Evolutionary conservation across 371 early-diverging fungal species (phyloP).

Genomic region (Actinomortierella ambigua): DNA sequence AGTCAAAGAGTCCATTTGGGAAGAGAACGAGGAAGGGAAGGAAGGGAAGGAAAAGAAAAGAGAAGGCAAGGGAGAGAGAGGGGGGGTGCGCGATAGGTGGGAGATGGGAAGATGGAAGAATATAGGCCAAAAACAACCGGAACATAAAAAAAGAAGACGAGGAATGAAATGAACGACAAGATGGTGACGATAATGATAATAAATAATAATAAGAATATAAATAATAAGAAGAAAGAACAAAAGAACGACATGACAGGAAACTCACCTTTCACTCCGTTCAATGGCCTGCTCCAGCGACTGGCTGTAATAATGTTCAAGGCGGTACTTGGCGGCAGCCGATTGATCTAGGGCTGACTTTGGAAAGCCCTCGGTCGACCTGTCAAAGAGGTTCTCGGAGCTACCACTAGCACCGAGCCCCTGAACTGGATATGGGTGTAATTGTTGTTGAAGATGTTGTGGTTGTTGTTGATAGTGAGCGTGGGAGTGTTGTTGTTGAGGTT

Average conservation of each 20-base stretch:
- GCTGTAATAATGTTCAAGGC: constrained; percentile 91
- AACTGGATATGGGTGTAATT: constrained; percentile 4
- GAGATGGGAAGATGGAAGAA: too few species aligned
- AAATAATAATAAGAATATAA: constrained; percentile 1
- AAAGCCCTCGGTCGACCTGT: constrained; percentile 69
- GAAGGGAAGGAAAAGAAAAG: neutral
- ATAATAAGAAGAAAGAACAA: neutral
- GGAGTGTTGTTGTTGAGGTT: neutral
- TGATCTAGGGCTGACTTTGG: constrained; percentile 83
- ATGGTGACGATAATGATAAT: neutral
- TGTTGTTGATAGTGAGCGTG: constrained; percentile 5
- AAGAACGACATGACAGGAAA: neutral
- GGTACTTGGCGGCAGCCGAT: constrained; percentile 86
- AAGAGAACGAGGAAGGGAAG: constrained; percentile 1
- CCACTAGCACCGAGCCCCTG: constrained; percentile 11
- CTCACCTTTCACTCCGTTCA: constrained; percentile 83
- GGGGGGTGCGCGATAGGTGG: too few species aligned
- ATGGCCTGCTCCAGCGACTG: constrained; percentile 85
- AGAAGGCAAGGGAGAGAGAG: too few species aligned
- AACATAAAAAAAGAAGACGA: neutral
- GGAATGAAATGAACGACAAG: neutral
- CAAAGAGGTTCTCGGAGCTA: constrained; percentile 36
- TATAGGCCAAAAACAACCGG: too few species aligned
- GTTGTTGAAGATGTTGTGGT: constrained; percentile 9
- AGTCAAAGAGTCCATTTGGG: neutral